Base-by-base conservation (phyloP, 208 protist species). In the Trypanosomatidae sp. region DNA sequence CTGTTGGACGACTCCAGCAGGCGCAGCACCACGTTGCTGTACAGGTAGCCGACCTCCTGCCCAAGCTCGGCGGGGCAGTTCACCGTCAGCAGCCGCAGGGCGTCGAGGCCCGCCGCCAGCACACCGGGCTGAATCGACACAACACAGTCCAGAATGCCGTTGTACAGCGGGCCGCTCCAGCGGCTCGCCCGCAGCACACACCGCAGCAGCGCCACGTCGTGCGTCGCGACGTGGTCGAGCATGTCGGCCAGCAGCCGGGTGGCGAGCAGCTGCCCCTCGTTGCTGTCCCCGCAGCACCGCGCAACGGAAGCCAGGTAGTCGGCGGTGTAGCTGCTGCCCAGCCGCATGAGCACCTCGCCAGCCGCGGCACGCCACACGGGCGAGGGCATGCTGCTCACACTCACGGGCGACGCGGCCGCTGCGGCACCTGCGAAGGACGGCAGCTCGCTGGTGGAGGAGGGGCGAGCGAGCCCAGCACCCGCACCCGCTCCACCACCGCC, bases 21-120 rank as follows among this genome's bases (percentile, higher is more conserved):
- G 17, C 89, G 85, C 69, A 99, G 89, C 1, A 99, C 73, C 41
- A 98, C 87, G 74, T 94, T 90, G 25, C 80, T 90, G 89, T 98
- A 98, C n/a, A 99, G 81, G 60, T 94, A 91, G 33, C 97, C 97
- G 17, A 98, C 84, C 84, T 99, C 97, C 44, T 85, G 74, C 2
- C 85, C 84, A 7, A 94, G 55, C 39, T 59, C 76, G 0, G 62
- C 71, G 7, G 74, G 74, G 70, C 86, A 93, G 36, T 71, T 65
- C 39, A 71, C 83, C 25, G 86, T 80, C 44, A 95, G 82, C 55
- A 97, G 90, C 47, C 98, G 84, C 56, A 98, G 82, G 15, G 80
- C 86, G 68, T 98, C 95, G 30, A 99, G 96, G 41, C 92, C 86
- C 2, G 88, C 81, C 22, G 94, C 84, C n/a, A 98, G 82, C 22